Base-by-base conservation (phyloP, 345 rosid genomes). In the Eucalyptus brandiana region DNA sequence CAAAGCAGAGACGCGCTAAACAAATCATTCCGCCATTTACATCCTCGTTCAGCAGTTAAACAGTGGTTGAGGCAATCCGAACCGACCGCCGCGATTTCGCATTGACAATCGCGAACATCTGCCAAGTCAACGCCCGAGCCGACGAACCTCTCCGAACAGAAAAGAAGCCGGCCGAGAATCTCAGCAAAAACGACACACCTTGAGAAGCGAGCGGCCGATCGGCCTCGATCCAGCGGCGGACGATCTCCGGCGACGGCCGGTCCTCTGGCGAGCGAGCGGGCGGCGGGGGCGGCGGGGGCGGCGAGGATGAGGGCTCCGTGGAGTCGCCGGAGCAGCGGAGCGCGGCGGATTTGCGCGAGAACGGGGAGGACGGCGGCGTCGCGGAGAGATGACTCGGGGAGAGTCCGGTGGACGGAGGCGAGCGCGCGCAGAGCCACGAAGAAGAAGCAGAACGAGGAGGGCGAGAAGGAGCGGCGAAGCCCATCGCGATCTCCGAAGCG, bases 221-320 rank as follows among this genome's bases (percentile, higher is more conserved):
- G 90, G 94, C 91, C 88, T 93, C 95, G 37, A 93, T 85, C 99
- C 99, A 96, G 37, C 90, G 92, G 91, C 99, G 99, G 90, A 60
- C 45, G 83, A 95, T 85, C 51, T 92, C 93, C 56, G 94, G 92
- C 67, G 93, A 67, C 44, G 92, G 45, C 58, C 23, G 87, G 21
- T 90, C 92, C 81, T 89, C 91, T 18, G 91, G 45, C 72, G 91
- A 91, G 17, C 91, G 87, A n/a, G 89, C 80, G 11, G 91, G 58
- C 26, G 92, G 89, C 26, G 93, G 60, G 60, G 60, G 86, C 28
- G 94, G 69, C 34, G 69, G 60, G 60, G 60, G 86, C 28, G 94
- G 69, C 34, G 69, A 89, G 9, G 90, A 65, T 6, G 26, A 69
- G 80, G 90, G 89, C 87, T 87, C 86, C 81, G 92, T 51, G 72